Base-by-base conservation (phyloP, 495 filamentous ascomycete genomes). In the Diplogelasinospora grovesii region DNA sequence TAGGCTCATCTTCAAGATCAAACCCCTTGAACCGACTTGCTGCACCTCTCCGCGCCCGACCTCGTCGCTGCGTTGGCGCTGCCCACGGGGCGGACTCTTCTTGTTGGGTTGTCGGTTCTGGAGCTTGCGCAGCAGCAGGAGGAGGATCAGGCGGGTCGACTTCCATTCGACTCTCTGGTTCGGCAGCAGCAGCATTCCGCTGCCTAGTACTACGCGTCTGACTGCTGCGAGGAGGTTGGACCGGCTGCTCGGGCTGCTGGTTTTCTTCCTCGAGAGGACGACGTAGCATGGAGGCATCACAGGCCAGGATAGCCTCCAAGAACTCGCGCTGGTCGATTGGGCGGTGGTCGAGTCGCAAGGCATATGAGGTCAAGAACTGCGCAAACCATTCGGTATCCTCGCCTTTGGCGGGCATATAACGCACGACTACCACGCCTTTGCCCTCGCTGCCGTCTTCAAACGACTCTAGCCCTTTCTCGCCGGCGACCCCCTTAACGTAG, bases 261-360 rank as follows among this genome's bases (percentile, higher is more conserved):
- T 43, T 57, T 1, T 63, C 65, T 22, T 58, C 56, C 41, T 70
- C 65, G 1, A 93, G 72, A 2, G 79, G 71, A 24, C 75, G 75
- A 41, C 82, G 77, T 13, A 96, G 64, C 19, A 70, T 63, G 40
- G 73, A 79, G 3, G 85, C 76, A 65, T 96, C 81, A 39, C 80
- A 82, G 8, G 64, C 78, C 13, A 97, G 60, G 33, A 98, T 95
- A 3, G 85, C 85, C 62, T 95, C 88, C 7, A 98, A 70, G 45
- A 98, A 95, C 47, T 95, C 89, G 34, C 82, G 87, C 58, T 96
- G 92, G 40, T 89, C 81, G 33, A 96, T 81, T 15, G 89, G 78
- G 3, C 86, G 78, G 51, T 89, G 86, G 41, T 86, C 83, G 11
- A 89, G 75, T 30, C 70, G 69, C 20, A 78, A 50, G 5, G 86